Percentiles rank a stretch among this genome's conserved stretches.
phyloP scores from a whole-genome alignment of 83 land plant genomes.

The Picea abies region DNA sequence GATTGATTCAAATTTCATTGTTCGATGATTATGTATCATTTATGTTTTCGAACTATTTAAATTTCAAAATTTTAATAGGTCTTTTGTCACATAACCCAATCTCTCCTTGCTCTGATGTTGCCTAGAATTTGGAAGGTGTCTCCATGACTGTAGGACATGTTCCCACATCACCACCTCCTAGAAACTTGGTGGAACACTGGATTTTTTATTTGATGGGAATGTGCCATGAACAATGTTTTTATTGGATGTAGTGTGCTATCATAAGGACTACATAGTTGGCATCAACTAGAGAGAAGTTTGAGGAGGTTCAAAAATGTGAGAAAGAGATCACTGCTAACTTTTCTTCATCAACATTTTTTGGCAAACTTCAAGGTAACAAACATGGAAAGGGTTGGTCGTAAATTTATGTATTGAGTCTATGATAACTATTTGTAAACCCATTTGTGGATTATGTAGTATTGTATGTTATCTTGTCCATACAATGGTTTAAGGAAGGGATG shows the following conservation, averaged over 20 bases:
- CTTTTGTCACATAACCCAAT: too few species aligned
- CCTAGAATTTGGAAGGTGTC: too few species aligned
- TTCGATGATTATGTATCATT: too few species aligned
- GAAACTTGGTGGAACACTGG: too few species aligned
- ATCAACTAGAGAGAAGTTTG: slow-evolving; percentile 35
- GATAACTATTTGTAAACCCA: background rate
- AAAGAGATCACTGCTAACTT: slow-evolving; percentile 16
- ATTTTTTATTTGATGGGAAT: background rate
- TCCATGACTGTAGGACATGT: too few species aligned
- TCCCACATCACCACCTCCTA: too few species aligned
- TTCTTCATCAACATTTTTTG: slow-evolving; percentile 27
- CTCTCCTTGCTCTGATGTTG: too few species aligned
- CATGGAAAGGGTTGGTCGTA: background rate
- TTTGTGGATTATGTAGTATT: background rate
- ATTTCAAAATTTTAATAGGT: too few species aligned
- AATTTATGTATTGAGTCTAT: background rate
- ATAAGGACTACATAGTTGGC: slow-evolving; percentile 41
- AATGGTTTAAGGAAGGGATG: background rate
- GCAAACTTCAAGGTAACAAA: slow-evolving; percentile 31
- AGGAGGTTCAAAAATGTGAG: slow-evolving; percentile 24
- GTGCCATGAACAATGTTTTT: background rate
- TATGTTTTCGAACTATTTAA: too few species aligned
- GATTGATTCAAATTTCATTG: too few species aligned
- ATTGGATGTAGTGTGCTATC: slow-evolving; percentile 32
- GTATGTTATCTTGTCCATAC: background rate